Percentiles rank a stretch among this genome's conserved stretches.
Evolutionary conservation across 2,329 filamentous ascomycete genomes (phyloP).

Genomic region (Elsinoe perseae): DNA sequence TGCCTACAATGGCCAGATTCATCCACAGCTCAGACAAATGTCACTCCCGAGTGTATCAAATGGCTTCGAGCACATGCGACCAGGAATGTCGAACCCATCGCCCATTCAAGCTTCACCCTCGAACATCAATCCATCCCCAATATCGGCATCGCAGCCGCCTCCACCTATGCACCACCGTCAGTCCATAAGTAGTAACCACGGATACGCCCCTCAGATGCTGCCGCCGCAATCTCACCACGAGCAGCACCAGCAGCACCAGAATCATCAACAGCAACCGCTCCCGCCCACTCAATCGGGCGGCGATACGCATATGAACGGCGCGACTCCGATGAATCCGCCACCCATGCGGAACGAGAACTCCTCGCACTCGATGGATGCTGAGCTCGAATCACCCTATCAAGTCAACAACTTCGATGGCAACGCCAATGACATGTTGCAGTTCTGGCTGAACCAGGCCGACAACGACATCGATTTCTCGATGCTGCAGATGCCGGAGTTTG

Average conservation of each 20-base stretch:
- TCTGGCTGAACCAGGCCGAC: constrained; percentile 20
- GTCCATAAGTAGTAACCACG: constrained; percentile 6
- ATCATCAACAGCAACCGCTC: constrained; percentile 17
- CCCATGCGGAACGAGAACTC: constrained; percentile 21
- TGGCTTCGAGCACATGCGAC: neutral
- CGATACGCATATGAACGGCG: constrained; percentile 6
- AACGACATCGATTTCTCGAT: constrained; percentile 17
- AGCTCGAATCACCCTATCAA: constrained; percentile 11
- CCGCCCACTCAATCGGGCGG: neutral
- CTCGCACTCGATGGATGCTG: neutral
- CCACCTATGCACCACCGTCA: constrained; percentile 13
- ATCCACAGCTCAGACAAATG: constrained; percentile 6
- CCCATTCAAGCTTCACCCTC: neutral
- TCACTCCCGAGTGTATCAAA: neutral
- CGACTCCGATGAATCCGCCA: constrained; percentile 18
- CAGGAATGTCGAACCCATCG: neutral
- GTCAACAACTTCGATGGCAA: constrained; percentile 10
- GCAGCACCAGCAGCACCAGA: constrained; percentile 28
- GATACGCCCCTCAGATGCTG: constrained; percentile 9
- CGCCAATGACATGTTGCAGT: constrained; percentile 19
- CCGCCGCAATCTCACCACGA: constrained; percentile 10
- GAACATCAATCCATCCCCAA: neutral
- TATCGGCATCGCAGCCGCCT: neutral
- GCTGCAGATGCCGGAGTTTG: constrained; percentile 20
- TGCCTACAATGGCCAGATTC: constrained; percentile 9